Base-by-base conservation (phyloP, 2,329 filamentous ascomycete genomes). In the Triangularia setosa region DNA sequence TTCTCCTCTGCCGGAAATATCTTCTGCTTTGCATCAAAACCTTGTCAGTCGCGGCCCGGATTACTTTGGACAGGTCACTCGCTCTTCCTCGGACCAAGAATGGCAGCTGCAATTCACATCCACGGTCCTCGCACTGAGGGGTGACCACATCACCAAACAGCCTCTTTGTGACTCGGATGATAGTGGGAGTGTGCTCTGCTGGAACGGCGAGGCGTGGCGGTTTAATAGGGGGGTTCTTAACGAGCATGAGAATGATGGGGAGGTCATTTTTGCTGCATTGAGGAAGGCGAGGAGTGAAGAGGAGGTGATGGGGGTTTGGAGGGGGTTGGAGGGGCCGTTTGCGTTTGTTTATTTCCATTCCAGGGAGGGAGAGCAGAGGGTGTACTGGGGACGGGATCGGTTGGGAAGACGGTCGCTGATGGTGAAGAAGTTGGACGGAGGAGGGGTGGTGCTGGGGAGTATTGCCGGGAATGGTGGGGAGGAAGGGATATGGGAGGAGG, bases 181-280 rank as follows among this genome's bases (percentile, higher is more conserved):
- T 68, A 40, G 73, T 0, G 81, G 83, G 3, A 92, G 89, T 0
- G 80, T 91, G 0, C 81, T 99, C 1, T 97, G 94, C 82, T 99
- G 95, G 95, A 99, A 99, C 73, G 95, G 95, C 53, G 95, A 99
- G 75, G 94, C 93, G 1, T 99, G 95, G 95, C 89, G 84, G 64
- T 82, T 96, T 58, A 78, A 77, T 8, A 83, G 82, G 33, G 71
- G 82, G 9, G 71, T 75, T 1, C 80, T 97, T n/a, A 64, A 72
- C 1, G 80, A 96, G 16, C 64, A 73, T 5, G 90, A 87, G 64
- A 97, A 97, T 73, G 95, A 99, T 76, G 91, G 91, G 2, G 83
- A 89, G 71, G 78, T 80, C 6, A 80, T 98, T 18, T 88, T 94
- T 72, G 73, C 81, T 33, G 72, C 84, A 40, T 80, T 97, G 57